A percentile compares a stretch with the other conserved stretches of the same genome.
Evolutionary conservation across 148 eudicot genomes (phyloP).

Genomic region (Rhododendron mucronatum): DNA sequence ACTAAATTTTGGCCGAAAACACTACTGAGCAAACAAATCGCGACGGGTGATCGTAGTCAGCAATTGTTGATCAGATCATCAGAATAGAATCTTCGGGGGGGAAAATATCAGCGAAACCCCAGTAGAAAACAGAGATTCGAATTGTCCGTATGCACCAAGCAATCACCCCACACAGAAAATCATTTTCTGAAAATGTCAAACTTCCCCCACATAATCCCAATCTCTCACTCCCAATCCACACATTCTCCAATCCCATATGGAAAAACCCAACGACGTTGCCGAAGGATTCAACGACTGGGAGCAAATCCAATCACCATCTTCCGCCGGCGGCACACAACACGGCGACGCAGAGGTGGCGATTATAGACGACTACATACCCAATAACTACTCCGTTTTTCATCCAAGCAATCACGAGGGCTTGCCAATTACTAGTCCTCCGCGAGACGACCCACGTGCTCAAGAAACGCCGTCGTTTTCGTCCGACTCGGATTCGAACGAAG

Average conservation of each 20-base stretch:
- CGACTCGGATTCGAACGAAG: background rate
- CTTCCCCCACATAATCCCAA: background rate
- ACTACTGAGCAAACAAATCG: too few relatives aligned
- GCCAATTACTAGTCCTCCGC: constrained; percentile 6
- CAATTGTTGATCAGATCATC: too few relatives aligned
- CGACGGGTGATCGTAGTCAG: too few relatives aligned
- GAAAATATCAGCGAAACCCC: background rate
- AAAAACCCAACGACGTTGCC: background rate
- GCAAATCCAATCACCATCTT: constrained; percentile 26
- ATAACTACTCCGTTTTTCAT: constrained; percentile 26
- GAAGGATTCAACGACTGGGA: constrained; percentile 39
- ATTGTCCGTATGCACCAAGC: background rate
- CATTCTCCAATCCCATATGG: background rate
- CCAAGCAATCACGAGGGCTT: constrained; percentile 42
- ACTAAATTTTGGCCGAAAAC: too few relatives aligned
- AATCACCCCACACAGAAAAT: background rate
- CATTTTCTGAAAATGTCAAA: background rate
- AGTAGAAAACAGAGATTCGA: background rate
- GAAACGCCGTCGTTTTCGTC: background rate
- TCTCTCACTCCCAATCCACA: background rate
- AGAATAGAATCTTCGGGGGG: too few relatives aligned
- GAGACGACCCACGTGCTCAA: constrained; percentile 2
- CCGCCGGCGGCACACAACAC: background rate
- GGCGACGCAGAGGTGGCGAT: constrained; percentile 3
- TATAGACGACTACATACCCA: constrained; percentile 20